Evolutionary conservation across 2,329 filamentous ascomycete species (phyloP), one percentile per base, ranked within the genome.

Genomic region (Cytospora schulzeri): DNA sequence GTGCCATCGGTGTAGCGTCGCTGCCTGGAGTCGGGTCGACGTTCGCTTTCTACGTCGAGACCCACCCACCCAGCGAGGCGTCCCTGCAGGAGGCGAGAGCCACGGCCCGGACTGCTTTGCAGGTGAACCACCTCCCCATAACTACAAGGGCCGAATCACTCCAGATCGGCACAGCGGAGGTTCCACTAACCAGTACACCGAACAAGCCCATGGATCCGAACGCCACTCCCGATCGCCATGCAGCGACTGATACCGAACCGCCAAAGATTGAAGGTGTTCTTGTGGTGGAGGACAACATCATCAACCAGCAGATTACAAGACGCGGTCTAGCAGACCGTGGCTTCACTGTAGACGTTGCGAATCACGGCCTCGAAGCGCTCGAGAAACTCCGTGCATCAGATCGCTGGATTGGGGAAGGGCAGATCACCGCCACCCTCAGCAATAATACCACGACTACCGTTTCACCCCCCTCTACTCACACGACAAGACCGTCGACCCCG

Each of bases 1-100:
- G 91, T 4, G 88, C 91, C 66, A 93, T 95, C 55, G 91, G 91
- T 2, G 88, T 94, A 7, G 80, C 84, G 1, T 90, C 87, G n/a
- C 79, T 86, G 67, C 80, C 85, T 2, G 89, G 88, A 1, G 83
- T 86, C n/a, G 90, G 91, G 1, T 90, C 87, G 67, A 91, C 86
- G 0, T 93, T 93, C 75, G 87, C 87, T 0, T 92, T 93, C 73
- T 92, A 90, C 73, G 84, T 92, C 64, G 86, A 88, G 69, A 83
- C 87, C 0, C 78, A 77, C 67, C 70, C 78, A 1, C 81, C 82
- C 1, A 78, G 73, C 22, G 74, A 76, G 9, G 73, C 70, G 4
- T 75, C 80, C 5, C 72, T 75, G 24, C 75, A 73, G 28, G 80
- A 83, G 55, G 78, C 79, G 4, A 68, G 78, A 55, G 74, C 75